These are phyloP conservation scores for Monilinia laxa DNA, from an alignment of 2,329 filamentous ascomycete genomes.

Conservation along the genomic window DNA sequence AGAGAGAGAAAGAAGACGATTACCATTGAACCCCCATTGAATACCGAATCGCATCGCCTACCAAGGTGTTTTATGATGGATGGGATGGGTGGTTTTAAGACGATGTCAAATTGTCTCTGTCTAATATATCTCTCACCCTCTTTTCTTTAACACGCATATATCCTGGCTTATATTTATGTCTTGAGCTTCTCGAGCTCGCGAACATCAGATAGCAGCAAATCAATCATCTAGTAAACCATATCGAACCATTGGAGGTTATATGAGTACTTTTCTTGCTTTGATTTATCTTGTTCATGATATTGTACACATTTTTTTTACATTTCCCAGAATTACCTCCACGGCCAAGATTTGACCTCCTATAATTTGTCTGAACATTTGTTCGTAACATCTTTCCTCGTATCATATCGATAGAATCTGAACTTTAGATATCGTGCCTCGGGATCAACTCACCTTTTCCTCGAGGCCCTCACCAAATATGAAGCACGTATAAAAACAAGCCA, in stretches of 20 bases:
- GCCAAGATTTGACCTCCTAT: not conserved
- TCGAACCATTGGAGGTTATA: not conserved
- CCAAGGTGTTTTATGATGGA: too few species aligned
- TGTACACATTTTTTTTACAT: not conserved
- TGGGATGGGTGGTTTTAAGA: too few species aligned
- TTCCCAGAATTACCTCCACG: conserved; percentile 6
- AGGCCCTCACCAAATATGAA: not conserved
- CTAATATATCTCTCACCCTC: too few species aligned
- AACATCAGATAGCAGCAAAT: not conserved
- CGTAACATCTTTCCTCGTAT: conserved; percentile 1
- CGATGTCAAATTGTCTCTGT: too few species aligned
- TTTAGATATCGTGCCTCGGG: not conserved
- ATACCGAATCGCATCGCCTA: too few species aligned
- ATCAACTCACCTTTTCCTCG: not conserved
- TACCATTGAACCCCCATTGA: too few species aligned
- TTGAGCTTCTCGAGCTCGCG: not conserved
- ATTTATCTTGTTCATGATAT: not conserved
- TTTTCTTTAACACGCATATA: too few species aligned
- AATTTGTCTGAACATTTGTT: not conserved
- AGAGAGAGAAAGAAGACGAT: not conserved
- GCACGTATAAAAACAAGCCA: conserved; percentile 1
- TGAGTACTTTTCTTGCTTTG: not conserved
- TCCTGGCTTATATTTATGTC: not conserved
- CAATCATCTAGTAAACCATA: not conserved
- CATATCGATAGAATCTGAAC: not conserved